Conservation (phyloP, 164 flowering plant genomes). For the Stephania cephalantha region DNA sequence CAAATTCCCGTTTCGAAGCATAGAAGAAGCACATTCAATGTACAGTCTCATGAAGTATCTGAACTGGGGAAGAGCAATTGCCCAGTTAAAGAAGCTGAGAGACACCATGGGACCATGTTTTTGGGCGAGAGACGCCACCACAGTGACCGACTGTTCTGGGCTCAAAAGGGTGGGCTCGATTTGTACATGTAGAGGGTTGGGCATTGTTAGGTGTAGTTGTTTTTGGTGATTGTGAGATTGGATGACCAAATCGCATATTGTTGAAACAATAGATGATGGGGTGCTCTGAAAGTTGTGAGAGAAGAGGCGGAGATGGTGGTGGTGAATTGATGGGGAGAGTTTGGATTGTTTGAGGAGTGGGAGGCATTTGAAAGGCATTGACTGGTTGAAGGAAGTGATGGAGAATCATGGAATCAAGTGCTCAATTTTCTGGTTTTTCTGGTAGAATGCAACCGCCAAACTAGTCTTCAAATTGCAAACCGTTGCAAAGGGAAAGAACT, state of each 20-base stretch:
- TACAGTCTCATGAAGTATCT: slow-evolving; percentile 73
- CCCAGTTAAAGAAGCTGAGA: slow-evolving; percentile 76
- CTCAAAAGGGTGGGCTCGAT: slow-evolving; percentile 38
- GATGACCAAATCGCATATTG: slow-evolving; percentile 40
- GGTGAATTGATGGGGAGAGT: not conserved
- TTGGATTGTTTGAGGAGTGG: not conserved
- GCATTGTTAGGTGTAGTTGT: slow-evolving; percentile 17
- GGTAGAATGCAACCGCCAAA: no score
- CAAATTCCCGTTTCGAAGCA: slow-evolving; percentile 49
- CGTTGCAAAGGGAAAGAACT: no score
- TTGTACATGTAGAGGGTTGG: slow-evolving; percentile 29
- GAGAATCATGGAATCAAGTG: not conserved
- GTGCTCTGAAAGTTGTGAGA: slow-evolving; percentile 9
- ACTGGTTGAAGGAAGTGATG: no score
- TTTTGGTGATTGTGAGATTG: slow-evolving; percentile 38
- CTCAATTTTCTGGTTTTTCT: not conserved
- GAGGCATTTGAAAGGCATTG: slow-evolving; percentile 1
- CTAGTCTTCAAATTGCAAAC: no score
- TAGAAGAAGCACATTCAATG: slow-evolving; percentile 45
- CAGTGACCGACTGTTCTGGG: slow-evolving; percentile 64
- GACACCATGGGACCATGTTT: slow-evolving; percentile 81
- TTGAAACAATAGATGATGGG: slow-evolving; percentile 28
- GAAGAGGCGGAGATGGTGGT: slow-evolving; percentile 4
- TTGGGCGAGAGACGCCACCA: slow-evolving; percentile 58
- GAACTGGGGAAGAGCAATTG: slow-evolving; percentile 39